Conservation (phyloP, 257 asterid genomes). For the Haberlea rhodopensis region DNA sequence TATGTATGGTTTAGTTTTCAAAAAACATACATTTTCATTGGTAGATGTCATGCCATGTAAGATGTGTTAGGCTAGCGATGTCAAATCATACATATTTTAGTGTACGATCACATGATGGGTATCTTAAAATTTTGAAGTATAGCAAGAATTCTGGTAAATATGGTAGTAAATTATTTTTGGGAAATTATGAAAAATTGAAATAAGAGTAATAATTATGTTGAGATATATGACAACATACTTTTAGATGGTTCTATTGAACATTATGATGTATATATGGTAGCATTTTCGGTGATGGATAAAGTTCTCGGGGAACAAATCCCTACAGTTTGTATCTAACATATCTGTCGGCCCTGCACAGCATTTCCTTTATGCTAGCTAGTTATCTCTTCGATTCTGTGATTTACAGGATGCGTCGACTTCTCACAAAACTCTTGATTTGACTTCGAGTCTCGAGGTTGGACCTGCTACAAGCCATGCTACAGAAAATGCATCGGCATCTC, state of each 20-base stretch:
- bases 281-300: no score
- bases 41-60: background rate
- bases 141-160: background rate
- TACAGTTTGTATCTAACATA: no score
- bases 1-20: background rate
- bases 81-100: background rate
- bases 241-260: no score
- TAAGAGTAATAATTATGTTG: background rate
- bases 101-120: background rate
- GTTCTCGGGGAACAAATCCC: no score
- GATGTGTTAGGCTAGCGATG: background rate
- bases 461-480: constrained; percentile 37
- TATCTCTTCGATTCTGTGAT: constrained; percentile 36
- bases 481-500: constrained; percentile 37
- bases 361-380: background rate
- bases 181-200: background rate
- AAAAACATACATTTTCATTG: background rate
- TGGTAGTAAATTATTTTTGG: no score
- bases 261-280: no score
- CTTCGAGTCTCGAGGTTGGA: constrained; percentile 82
- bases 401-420: constrained; percentile 40
- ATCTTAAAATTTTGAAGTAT: background rate
- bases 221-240: no score
- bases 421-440: constrained; percentile 69
- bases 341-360: no score